Conservation (phyloP, 228 moss, liverwort and hornwort species). For the Sphagnum magellanicum region DNA sequence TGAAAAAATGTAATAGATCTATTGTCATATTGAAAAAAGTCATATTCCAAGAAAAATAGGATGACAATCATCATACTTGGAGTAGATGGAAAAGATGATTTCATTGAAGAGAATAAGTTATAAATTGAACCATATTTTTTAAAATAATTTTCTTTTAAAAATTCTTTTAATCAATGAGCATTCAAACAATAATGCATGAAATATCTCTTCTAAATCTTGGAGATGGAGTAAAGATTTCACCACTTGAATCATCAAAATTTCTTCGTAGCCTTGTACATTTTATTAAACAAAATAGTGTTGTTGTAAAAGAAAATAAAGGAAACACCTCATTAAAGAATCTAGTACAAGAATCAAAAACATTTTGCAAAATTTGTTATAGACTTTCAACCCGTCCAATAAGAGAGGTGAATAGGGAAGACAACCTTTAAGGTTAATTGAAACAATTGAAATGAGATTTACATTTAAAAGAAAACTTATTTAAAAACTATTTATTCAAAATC, state of each 20-base stretch:
- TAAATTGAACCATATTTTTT: too few species aligned
- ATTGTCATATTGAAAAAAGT: not conserved
- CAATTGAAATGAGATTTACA: not conserved
- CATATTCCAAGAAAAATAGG: not conserved
- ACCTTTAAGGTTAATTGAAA: not conserved
- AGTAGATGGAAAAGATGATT: not conserved
- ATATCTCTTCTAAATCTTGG: too few species aligned
- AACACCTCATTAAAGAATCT: too few species aligned
- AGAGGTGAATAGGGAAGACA: not conserved
- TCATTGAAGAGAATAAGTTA: not conserved
- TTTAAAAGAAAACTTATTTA: not conserved
- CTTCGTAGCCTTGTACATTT: not conserved
- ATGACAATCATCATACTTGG: not conserved
- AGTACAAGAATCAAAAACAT: too few species aligned
- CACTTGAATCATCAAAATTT: not conserved
- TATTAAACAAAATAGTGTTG: not conserved
- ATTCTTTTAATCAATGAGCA: too few species aligned
- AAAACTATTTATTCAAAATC: not conserved
- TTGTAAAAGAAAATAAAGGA: not conserved
- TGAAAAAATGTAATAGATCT: not conserved
- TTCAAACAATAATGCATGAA: too few species aligned
- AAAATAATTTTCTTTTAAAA: too few species aligned
- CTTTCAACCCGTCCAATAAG: not conserved
- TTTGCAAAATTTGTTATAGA: too few species aligned
- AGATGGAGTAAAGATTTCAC: too few species aligned